Percentiles rank a stretch among this genome's conserved stretches.
Evolutionary conservation across 345 rosid genomes (phyloP).

Genomic region (Moringa oleifera): DNA sequence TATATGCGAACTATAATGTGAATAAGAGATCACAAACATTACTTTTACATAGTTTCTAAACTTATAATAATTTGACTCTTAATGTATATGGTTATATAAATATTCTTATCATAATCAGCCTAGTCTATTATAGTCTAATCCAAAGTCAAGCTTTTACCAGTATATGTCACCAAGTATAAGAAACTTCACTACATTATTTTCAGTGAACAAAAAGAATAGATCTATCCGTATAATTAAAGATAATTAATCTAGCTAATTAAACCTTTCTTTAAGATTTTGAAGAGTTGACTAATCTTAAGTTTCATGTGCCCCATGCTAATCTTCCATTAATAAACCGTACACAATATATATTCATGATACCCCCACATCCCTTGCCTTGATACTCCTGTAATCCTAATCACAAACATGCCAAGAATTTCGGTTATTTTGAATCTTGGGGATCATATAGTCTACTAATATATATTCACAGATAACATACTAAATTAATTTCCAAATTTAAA

Average conservation of each 20-base stretch:
- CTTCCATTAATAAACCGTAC: conserved; percentile 24
- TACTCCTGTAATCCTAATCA: conserved; percentile 11
- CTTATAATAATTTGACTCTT: no score
- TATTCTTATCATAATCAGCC: no score
- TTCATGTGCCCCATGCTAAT: conserved; percentile 38
- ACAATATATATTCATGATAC: conserved; percentile 13
- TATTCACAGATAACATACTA: neutral
- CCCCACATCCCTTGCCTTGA: conserved; percentile 20
- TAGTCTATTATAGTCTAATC: no score
- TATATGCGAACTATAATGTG: no score
- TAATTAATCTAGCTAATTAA: neutral
- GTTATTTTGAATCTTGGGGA: conserved; percentile 8
- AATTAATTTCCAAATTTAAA: no score
- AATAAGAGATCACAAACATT: no score
- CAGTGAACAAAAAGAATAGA: neutral
- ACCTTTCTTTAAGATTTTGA: neutral
- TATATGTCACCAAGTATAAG: no score
- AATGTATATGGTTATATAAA: no score
- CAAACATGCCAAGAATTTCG: conserved; percentile 25
- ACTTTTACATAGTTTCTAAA: no score
- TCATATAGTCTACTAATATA: conserved; percentile 7
- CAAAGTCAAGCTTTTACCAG: no score
- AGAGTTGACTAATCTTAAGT: conserved; percentile 29
- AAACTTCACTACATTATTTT: conserved; percentile 1
- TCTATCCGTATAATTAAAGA: neutral